Evolutionary conservation across 768 basidiomycete species (phyloP).

Genomic region (Favolaschia claudopus): DNA sequence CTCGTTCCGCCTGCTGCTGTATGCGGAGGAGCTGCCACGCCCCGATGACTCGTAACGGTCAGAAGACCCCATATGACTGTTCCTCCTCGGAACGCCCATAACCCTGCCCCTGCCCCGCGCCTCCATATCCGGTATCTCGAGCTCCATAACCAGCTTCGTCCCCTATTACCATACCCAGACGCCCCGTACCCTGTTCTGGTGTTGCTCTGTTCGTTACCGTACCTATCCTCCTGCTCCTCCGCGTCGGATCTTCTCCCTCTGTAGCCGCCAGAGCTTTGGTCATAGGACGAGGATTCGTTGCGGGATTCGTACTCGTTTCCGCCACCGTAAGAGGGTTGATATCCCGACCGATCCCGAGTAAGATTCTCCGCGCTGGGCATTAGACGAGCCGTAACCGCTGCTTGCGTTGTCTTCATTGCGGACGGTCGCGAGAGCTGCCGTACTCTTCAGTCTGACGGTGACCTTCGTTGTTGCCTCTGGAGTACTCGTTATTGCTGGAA

Average conservation of each 20-base stretch:
- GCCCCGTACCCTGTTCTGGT: no score
- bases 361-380: slow-evolving; percentile 2
- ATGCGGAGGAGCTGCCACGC: slow-evolving; percentile 8
- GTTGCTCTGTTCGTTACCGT: background rate
- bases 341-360: slow-evolving; percentile 10
- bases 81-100: slow-evolving; percentile 24
- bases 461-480: no score
- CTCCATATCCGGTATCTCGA: background rate
- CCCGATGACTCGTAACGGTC: slow-evolving; percentile 28
- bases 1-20: slow-evolving; percentile 18
- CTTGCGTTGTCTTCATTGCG: background rate
- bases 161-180: background rate
- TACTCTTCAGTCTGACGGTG: background rate
- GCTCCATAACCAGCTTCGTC: background rate
- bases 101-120: slow-evolving; percentile 21
- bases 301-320: slow-evolving; percentile 9
- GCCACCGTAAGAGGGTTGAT: background rate
- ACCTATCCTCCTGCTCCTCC: background rate
- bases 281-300: no score
- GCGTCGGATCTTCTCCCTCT: slow-evolving; percentile 8
- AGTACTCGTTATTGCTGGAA: no score
- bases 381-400: slow-evolving; percentile 8
- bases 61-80: slow-evolving; percentile 20
- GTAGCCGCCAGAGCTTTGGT: no score
- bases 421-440: background rate